Conservation (phyloP, 768 basidiomycete species). For the Mycena amicta region DNA sequence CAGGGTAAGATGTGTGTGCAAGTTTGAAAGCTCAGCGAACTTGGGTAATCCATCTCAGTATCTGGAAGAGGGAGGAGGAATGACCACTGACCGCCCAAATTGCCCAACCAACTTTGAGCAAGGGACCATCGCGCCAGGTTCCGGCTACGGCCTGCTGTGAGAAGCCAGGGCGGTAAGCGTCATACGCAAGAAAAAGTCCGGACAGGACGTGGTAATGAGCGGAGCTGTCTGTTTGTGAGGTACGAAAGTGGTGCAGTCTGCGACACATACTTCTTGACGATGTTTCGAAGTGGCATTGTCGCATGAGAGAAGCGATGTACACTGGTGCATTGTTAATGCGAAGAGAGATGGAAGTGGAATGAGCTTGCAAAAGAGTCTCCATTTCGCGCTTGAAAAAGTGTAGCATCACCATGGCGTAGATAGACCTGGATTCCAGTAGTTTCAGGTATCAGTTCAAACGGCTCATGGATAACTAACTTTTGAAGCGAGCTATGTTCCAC, state of each 20-base stretch:
- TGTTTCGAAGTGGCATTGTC: constrained; percentile 85
- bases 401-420: constrained; percentile 73
- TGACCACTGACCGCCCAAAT: constrained; percentile 72
- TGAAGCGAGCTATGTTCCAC: constrained; percentile 80
- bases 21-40: constrained; percentile 87
- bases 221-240: constrained; percentile 54
- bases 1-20: constrained; percentile 79
- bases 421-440: constrained; percentile 50
- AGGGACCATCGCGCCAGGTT: constrained; percentile 64
- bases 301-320: constrained; percentile 95
- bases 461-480: constrained; percentile 46
- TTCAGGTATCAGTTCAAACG: constrained; percentile 2
- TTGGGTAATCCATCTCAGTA: constrained; percentile 32
- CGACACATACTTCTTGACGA: constrained; percentile 80
- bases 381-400: constrained; percentile 93
- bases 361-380: constrained; percentile 83
- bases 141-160: constrained; percentile 64
- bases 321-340: constrained; percentile 37
- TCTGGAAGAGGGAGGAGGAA: not conserved
- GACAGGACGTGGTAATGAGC: constrained; percentile 84
- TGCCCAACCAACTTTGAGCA: constrained; percentile 65
- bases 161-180: constrained; percentile 83
- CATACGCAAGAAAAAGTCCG: constrained; percentile 78
- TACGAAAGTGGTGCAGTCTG: not conserved
- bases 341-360: not conserved